Evolutionary conservation across 306 rosid genomes (phyloP).

Genomic region (Prunus salicina): DNA sequence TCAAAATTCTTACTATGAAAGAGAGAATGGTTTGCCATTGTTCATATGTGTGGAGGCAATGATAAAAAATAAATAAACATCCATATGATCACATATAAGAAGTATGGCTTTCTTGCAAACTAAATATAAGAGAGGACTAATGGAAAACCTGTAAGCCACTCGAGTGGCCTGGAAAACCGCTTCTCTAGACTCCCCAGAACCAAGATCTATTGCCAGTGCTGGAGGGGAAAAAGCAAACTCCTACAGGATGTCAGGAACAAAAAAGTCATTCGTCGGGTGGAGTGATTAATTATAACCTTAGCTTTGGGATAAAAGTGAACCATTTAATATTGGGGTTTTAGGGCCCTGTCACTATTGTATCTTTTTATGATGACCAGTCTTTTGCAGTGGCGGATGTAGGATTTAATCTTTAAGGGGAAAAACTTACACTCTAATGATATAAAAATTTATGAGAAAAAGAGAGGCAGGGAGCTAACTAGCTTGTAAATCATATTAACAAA

Average conservation of each 20-base stretch:
- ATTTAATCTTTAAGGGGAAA: not conserved
- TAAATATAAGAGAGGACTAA: not conserved
- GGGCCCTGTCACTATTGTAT: not conserved
- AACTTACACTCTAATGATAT: not conserved
- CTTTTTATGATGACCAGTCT: not conserved
- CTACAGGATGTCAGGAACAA: slow-evolving; percentile 30
- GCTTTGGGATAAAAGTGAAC: slow-evolving; percentile 11
- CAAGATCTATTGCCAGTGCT: slow-evolving; percentile 90
- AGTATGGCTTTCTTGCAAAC: not conserved
- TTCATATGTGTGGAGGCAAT: not conserved
- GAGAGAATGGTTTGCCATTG: not conserved
- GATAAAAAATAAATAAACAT: not conserved
- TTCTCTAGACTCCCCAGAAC: slow-evolving; percentile 81
- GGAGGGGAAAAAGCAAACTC: slow-evolving; percentile 94
- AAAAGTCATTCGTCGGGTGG: slow-evolving; percentile 3
- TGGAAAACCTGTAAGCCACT: slow-evolving; percentile 87
- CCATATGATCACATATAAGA: not conserved
- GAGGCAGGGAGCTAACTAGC: not conserved
- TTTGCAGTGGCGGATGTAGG: not conserved
- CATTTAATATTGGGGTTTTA: not conserved
- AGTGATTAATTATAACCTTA: slow-evolving; percentile 19
- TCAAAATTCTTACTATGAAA: not conserved
- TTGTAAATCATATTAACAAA: not conserved
- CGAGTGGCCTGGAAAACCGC: slow-evolving; percentile 85
- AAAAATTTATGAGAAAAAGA: not conserved